phyloP scores from a whole-genome alignment of 2,329 filamentous ascomycete genomes.

The Gnomoniopsis smithogilvyi region DNA sequence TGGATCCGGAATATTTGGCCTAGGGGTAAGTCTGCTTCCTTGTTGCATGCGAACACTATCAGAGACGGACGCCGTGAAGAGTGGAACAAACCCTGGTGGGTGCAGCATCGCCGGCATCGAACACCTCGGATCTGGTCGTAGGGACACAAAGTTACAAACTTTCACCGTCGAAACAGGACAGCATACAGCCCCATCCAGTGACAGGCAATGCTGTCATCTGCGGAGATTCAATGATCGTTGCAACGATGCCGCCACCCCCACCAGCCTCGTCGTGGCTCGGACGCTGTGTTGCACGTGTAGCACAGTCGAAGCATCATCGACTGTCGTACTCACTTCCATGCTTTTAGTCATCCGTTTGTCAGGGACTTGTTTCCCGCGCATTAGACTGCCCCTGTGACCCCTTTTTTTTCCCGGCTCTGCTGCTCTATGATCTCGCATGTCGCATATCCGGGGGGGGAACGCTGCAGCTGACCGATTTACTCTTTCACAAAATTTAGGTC shows the following conservation, averaged over 20 bases:
- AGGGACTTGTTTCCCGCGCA: slow-evolving; percentile 16
- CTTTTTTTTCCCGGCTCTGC: slow-evolving; percentile 4
- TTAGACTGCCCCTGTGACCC: not conserved
- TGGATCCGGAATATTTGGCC: slow-evolving; percentile 67
- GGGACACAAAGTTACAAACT: not conserved
- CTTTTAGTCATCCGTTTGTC: slow-evolving; percentile 30
- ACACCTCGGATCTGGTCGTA: not conserved
- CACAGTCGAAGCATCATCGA: not conserved
- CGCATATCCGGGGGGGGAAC: slow-evolving; percentile 25
- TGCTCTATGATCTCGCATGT: slow-evolving; percentile 27
- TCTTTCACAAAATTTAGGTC: slow-evolving; percentile 45
- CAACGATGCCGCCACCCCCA: not conserved
- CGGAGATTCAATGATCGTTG: not conserved
- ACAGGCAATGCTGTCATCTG: not conserved
- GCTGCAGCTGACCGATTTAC: slow-evolving; percentile 29
- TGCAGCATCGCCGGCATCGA: not conserved
- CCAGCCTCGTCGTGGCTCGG: slow-evolving; percentile 2
- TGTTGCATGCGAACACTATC: not conserved
- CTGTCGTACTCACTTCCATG: not conserved
- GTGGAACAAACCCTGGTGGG: not conserved
- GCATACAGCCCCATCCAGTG: not conserved
- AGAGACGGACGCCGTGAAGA: not conserved
- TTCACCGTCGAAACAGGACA: not conserved
- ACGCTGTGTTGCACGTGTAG: not conserved
- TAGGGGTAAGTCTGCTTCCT: slow-evolving; percentile 51